Evolutionary conservation across 2,329 filamentous ascomycete genomes (phyloP), one percentile per base, ranked within the genome.

Genomic region (Leptographium wingfieldii): DNA sequence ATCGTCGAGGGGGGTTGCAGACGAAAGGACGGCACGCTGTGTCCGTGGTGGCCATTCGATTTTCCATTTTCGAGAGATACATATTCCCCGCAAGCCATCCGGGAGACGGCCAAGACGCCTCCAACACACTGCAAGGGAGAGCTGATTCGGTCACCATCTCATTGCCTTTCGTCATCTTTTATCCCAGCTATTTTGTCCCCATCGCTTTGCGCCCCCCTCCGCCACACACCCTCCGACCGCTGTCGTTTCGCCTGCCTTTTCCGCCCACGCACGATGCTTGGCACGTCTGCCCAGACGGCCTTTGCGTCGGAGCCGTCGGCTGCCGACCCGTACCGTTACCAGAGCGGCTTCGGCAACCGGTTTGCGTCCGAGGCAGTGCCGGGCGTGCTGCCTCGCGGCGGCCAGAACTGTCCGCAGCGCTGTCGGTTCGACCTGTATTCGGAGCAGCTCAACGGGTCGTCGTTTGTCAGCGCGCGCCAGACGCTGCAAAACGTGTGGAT

Each of bases 291-390:
- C 38, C 60, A 59, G 40, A 57, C 62, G 10, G 48, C 56, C 33
- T 27, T 14, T 9, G 58, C 48, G 31, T 61, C 59, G 16, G 48
- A 25, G 5, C 56, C 62, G 5, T 33, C 16, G 14, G 51, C 38
- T 0, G 63, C 62, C 31, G 62, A 76, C 74, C 68, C 79, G 70
- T 69, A 83, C 57, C 58, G 77, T 70, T 84, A 84, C 65, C 78
- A 82, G 76, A 68, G 74, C 25, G 81, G 80, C 25, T 83, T 82
- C 65, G 76, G 76, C 46, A 84, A 83, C 66, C 67, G 71, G 11
- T 76, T 77, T 61, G 71, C 73, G 57, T 76, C 75, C 29, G 75
- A 78, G 63, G 74, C 74, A n/a, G 69, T 78, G 2, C 73, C 75
- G 14, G 73, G 72, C 38, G 74, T 73, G 29, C 72, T 79, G 27